Base-by-base conservation (phyloP, 345 rosid species). In the Bruguiera parviflora region DNA sequence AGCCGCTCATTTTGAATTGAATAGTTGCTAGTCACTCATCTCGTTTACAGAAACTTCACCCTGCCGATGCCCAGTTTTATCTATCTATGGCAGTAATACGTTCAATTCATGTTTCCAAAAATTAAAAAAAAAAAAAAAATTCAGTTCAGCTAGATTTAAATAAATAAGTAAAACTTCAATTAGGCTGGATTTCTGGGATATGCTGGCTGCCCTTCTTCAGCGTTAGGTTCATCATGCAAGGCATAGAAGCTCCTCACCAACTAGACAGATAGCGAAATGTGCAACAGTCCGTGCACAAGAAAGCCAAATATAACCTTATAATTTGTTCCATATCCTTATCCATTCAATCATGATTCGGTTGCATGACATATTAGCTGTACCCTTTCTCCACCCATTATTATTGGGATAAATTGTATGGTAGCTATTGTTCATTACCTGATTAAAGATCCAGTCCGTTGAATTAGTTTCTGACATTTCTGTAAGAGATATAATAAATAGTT, bases 141-240 rank as follows among this genome's bases (percentile, higher is more conserved):
- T n/a, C n/a, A n/a, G n/a, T n/a, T n/a, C n/a, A n/a, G n/a, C n/a
- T n/a, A n/a, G n/a, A n/a, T n/a, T n/a, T 6, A 29, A 7, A 37
- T 6, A 35, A 35, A 35, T 0, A 8, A 43, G 3, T 2, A 2
- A 43, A 13, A 5, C 18, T 59, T 63, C 31, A 53, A 32, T 55
- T 73, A 64, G 25, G 75, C 85, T 78, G 47, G 77, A 82, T 78
- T 61, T 68, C 5, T 51, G 85, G 82, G 82, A 82, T 76, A 59
- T 78, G 85, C 43, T 64, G 53, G 82, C 37, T 8, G 9, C 19
- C 35, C 39, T 47, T 15, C 16, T 35, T 67, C 52, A 35, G 63
- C 55, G 71, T 18, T 51, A 47, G 59, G 52, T 43, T 51, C 46
- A 63, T 32, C 6, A 24, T 68, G 51, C 52, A 43, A 19, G 28